These are phyloP conservation scores for Nepenthes gracilis DNA, from an alignment of 148 eudicot species.

Conservation along the genomic window DNA sequence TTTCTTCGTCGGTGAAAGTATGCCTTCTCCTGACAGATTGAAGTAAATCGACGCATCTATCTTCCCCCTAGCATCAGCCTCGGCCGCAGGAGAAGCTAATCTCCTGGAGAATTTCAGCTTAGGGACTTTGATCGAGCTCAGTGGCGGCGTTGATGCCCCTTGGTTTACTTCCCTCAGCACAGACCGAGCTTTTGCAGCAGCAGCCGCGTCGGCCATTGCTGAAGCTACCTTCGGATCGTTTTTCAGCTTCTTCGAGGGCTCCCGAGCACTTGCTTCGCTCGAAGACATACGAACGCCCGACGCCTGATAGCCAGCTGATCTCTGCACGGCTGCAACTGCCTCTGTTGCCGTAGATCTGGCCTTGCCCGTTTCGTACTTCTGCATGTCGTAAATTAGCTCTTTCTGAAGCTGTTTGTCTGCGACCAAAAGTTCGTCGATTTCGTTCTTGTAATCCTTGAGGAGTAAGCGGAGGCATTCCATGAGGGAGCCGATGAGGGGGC, in stretches of 20 bases:
- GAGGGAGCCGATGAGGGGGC: constrained; percentile 85
- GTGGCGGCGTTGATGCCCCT: constrained; percentile 46
- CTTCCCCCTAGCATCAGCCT: constrained; percentile 19
- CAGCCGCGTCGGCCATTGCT: constrained; percentile 63
- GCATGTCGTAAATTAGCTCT: constrained; percentile 81
- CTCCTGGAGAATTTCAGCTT: constrained; percentile 35
- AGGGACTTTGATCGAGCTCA: constrained; percentile 67
- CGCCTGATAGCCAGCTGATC: constrained; percentile 22
- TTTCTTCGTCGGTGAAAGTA: constrained; percentile 75
- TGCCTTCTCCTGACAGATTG: constrained; percentile 74
- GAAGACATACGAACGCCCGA: constrained; percentile 16
- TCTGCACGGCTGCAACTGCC: constrained; percentile 36
- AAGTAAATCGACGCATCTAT: constrained; percentile 33
- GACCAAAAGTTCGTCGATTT: constrained; percentile 79
- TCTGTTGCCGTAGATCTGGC: constrained; percentile 52
- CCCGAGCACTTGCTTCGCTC: constrained; percentile 10
- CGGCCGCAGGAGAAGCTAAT: constrained; percentile 8
- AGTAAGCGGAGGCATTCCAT: constrained; percentile 90
- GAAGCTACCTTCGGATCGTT: constrained; percentile 47
- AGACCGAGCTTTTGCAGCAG: constrained; percentile 53
- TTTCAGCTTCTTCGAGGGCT: constrained; percentile 21
- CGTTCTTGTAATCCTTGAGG: constrained; percentile 95
- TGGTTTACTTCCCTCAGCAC: constrained; percentile 67
- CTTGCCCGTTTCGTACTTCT: constrained; percentile 56
- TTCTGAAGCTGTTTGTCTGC: constrained; percentile 92